These are phyloP conservation scores for Metschnikowia lochheadii DNA, from an alignment of 805 yeast species.

Conservation along the genomic window DNA sequence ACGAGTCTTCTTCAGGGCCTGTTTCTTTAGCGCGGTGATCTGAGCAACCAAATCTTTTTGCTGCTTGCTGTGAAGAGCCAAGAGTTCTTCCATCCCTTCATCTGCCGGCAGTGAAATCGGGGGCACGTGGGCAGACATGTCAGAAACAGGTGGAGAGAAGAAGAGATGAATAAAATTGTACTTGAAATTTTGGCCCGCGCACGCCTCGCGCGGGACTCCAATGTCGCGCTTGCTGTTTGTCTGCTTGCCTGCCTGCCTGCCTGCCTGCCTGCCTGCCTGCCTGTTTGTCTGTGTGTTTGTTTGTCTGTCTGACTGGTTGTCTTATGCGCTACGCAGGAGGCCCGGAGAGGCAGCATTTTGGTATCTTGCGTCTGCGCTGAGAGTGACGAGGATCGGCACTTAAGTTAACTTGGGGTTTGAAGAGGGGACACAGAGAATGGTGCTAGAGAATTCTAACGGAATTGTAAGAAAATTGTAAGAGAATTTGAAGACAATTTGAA, in stretches of 20 bases:
- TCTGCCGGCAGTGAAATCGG: background rate
- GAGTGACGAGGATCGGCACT: background rate
- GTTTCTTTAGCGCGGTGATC: slow-evolving; percentile 74
- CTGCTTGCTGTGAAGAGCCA: slow-evolving; percentile 67
- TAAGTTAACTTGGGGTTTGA: too few species aligned
- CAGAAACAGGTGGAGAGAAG: background rate
- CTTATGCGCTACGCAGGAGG: background rate
- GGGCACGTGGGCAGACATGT: background rate
- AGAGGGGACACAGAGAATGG: too few species aligned
- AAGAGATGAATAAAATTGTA: background rate
- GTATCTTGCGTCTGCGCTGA: slow-evolving; percentile 1
- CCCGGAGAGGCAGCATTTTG: background rate
- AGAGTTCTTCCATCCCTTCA: slow-evolving; percentile 38
- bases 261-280: too few species aligned
- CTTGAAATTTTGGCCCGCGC: background rate
- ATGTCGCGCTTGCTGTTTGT: background rate
- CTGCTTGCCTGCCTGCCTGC: too few species aligned
- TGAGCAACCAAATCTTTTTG: slow-evolving; percentile 59
- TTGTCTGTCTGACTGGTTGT: too few species aligned
- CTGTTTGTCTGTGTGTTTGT: too few species aligned
- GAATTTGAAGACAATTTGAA: too few species aligned
- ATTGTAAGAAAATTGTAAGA: too few species aligned
- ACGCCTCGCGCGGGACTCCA: background rate
- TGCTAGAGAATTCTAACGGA: too few species aligned
- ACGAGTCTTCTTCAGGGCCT: slow-evolving; percentile 74